These are phyloP conservation scores for Penicillium hordei DNA, from an alignment of 2,329 filamentous ascomycete genomes.

Conservation along the genomic window DNA sequence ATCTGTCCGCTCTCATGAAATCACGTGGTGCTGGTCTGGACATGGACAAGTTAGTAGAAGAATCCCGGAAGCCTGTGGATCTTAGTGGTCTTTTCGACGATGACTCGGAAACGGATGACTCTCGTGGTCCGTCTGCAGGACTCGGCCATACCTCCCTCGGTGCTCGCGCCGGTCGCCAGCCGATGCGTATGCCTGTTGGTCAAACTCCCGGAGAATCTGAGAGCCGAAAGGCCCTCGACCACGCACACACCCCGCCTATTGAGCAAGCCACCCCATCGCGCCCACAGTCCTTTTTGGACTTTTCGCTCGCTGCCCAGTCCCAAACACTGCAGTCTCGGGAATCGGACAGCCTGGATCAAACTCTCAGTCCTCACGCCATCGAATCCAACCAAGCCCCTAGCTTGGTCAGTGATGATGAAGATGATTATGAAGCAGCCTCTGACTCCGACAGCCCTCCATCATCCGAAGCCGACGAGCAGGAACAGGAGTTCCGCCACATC, in stretches of 20 bases:
- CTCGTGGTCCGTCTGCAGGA: slow-evolving; percentile 16
- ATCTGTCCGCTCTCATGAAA: slow-evolving; percentile 66
- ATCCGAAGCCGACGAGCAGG: slow-evolving; percentile 55
- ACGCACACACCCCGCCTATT: slow-evolving; percentile 43
- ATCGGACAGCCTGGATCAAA: slow-evolving; percentile 52
- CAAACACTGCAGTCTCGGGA: slow-evolving; percentile 28
- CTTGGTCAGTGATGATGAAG: slow-evolving; percentile 72
- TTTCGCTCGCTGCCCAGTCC: slow-evolving; percentile 48
- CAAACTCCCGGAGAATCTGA: slow-evolving; percentile 48
- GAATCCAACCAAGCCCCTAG: slow-evolving; percentile 76
- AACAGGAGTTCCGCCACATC: slow-evolving; percentile 47
- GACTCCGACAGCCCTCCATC: slow-evolving; percentile 59
- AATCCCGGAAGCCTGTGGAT: slow-evolving; percentile 49
- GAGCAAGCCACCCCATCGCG: slow-evolving; percentile 40
- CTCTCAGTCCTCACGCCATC: slow-evolving; percentile 67
- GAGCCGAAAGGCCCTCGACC: slow-evolving; percentile 59
- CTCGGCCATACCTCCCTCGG: slow-evolving; percentile 19
- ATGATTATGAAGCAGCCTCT: slow-evolving; percentile 70
- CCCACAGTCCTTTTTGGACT: slow-evolving; percentile 26
- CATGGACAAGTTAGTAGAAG: slow-evolving; percentile 58
- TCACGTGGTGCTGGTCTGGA: slow-evolving; percentile 62
- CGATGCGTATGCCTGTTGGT: slow-evolving; percentile 58
- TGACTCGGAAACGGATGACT: slow-evolving; percentile 39
- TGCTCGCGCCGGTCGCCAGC: slow-evolving; percentile 46
- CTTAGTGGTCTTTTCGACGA: slow-evolving; percentile 42